Evolutionary conservation across 1,139 yeast genomes (phyloP).

Genomic region (Suhomyces choctaworum): DNA sequence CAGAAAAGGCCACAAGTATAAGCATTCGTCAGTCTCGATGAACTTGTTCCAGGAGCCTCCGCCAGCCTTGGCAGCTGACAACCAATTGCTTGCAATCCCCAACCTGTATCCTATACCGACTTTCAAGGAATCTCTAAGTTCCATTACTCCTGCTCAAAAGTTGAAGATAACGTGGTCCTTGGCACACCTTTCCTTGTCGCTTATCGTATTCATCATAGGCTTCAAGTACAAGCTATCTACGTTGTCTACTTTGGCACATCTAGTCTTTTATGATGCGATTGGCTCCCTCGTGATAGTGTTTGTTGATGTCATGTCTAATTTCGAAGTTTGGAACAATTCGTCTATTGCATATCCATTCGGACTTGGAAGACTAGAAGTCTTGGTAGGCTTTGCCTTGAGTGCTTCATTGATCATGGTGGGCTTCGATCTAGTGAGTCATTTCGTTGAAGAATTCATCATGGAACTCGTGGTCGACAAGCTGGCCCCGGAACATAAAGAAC

Average conservation of each 20-base stretch:
- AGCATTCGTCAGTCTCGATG: conserved; percentile 96
- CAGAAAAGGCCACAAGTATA: conserved; percentile 92
- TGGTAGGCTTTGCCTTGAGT: conserved; percentile 84
- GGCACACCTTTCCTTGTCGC: conserved; percentile 57
- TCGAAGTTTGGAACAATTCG: conserved; percentile 88
- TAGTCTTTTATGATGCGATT: conserved; percentile 81
- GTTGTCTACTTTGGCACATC: conserved; percentile 79
- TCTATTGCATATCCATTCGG: conserved; percentile 90
- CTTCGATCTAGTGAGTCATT: conserved; percentile 80
- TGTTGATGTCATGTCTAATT: conserved; percentile 81
- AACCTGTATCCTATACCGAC: conserved; percentile 82
- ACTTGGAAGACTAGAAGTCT: conserved; percentile 79
- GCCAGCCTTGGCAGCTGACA: conserved; percentile 34
- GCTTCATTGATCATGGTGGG: conserved; percentile 89
- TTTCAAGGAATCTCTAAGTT: conserved; percentile 55
- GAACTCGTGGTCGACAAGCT: conserved; percentile 44
- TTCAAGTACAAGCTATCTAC: conserved; percentile 58
- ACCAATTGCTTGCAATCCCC: conserved; percentile 71
- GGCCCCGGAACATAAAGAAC: conserved; percentile 27
- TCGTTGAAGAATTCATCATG: conserved; percentile 71
- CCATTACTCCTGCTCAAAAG: conserved; percentile 56
- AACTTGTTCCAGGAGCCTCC: conserved; percentile 94
- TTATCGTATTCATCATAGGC: conserved; percentile 62
- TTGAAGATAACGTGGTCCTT: conserved; percentile 64
- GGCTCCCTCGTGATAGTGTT: conserved; percentile 70